phyloP scores from a whole-genome alignment of 805 yeast species.

The Suhomyces prunicola region DNA sequence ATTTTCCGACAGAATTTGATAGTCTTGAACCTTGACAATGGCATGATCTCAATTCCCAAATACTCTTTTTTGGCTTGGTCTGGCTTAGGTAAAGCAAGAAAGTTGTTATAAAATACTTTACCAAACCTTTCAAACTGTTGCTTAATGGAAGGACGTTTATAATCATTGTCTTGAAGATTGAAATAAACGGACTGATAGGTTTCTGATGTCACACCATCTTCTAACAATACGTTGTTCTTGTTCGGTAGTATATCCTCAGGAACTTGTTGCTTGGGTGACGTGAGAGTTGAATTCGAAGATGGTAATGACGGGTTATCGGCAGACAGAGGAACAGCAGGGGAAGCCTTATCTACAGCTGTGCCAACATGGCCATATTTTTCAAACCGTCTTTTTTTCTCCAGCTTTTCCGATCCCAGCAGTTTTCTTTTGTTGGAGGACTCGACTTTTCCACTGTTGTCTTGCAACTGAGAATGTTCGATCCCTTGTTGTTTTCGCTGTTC shows the following conservation, averaged over 20 bases:
- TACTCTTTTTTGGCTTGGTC: constrained; percentile 2
- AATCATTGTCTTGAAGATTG: constrained; percentile 45
- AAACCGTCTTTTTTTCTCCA: constrained; percentile 13
- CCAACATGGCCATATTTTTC: constrained; percentile 1
- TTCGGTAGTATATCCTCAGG: constrained; percentile 27
- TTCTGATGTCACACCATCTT: constrained; percentile 41
- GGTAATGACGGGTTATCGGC: not conserved
- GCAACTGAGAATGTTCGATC: constrained; percentile 1
- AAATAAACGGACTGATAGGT: constrained; percentile 53
- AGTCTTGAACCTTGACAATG: constrained; percentile 24
- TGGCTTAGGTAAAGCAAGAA: constrained; percentile 8
- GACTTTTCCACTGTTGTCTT: not conserved
- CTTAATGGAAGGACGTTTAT: constrained; percentile 35
- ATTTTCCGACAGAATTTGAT: constrained; percentile 29
- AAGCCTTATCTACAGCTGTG: not conserved
- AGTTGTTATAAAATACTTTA: constrained; percentile 7
- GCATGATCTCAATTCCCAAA: constrained; percentile 17
- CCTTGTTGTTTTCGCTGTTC: constrained; percentile 1
- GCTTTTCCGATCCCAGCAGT: constrained; percentile 18
- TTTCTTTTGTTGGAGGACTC: constrained; percentile 12
- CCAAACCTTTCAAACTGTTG: constrained; percentile 22
- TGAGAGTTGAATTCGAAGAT: not conserved
- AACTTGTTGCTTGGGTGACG: not conserved
- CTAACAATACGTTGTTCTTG: constrained; percentile 42
- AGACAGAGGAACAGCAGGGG: not conserved